Conservation (phyloP, 768 basidiomycete genomes). For the Russula griseocarnosa region DNA sequence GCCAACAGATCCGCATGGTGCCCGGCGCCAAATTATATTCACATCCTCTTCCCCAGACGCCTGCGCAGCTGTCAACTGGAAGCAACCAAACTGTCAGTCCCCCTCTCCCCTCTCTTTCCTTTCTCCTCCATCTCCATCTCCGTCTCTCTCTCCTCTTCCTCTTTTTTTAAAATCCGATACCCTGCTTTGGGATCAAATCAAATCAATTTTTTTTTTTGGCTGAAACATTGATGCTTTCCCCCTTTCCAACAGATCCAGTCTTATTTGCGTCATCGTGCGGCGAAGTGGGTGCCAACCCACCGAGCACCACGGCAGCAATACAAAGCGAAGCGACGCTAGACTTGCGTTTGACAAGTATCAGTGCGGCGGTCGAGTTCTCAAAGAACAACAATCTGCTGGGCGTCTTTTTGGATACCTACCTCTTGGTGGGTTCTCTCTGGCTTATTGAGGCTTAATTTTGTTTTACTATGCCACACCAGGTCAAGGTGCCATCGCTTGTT, state of each 20-base stretch:
- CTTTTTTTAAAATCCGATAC: not conserved
- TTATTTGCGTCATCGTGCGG: conserved; percentile 92
- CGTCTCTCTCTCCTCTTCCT: conserved; percentile 14
- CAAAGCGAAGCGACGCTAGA: conserved; percentile 43
- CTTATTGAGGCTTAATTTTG: conserved; percentile 9
- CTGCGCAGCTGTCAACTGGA: conserved; percentile 94
- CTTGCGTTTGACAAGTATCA: conserved; percentile 61
- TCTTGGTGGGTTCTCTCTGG: conserved; percentile 60
- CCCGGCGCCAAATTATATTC: conserved; percentile 81
- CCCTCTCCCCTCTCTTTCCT: not conserved
- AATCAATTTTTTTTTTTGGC: no score
- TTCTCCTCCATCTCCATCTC: not conserved
- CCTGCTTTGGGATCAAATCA: no score
- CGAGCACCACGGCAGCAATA: conserved; percentile 40
- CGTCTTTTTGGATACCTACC: conserved; percentile 78
- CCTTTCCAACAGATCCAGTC: conserved; percentile 68
- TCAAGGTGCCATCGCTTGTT: conserved; percentile 84
- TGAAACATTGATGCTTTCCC: not conserved
- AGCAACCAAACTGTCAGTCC: conserved; percentile 92
- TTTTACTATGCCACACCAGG: conserved; percentile 41
- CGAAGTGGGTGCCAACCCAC: conserved; percentile 41
- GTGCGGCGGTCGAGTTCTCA: conserved; percentile 90
- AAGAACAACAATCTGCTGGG: conserved; percentile 90
- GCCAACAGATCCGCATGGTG: conserved; percentile 39
- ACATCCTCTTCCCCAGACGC: conserved; percentile 88